Base-by-base conservation (phyloP, 2,329 filamentous ascomycete genomes). In the Cytospora chrysosperma region DNA sequence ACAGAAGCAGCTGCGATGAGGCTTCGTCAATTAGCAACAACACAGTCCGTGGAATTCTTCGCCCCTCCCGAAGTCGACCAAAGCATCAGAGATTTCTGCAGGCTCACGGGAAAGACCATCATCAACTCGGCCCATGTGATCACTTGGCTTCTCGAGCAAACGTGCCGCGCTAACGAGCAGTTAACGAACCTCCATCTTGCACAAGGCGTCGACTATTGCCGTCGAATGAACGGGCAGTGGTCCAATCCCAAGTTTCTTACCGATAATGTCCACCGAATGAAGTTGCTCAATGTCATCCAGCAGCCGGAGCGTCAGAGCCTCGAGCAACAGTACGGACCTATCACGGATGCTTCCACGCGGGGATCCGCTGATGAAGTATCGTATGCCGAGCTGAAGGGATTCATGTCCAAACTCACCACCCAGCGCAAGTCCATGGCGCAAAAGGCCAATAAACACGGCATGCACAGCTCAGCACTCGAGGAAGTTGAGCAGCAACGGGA, bases 121-220 rank as follows among this genome's bases (percentile, higher is more conserved):
- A 63, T 82, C 1, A 72, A 82, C 58, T 86, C 84, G 0, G 28
- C 63, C 1, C 49, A 71, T 32, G 68, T 74, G 0, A 74, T 89
- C 1, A 69, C 71, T 4, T 90, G 88, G 88, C 78, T 90, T 0
- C 76, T 91, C 0, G 79, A 88, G 52, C 85, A 89, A 60, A 88
- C 86, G 0, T 91, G 88, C 63, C 72, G 75, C 9, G 79, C 75
- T 0, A 87, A 85, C 24, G 84, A 88, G 63, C 82, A 88, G 34
- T 71, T 89, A 0, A 81, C 84, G 55, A 77, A 82, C 0, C 75
- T 91, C 0, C 86, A 88, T 66, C 76, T 81, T 3, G 77, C 85
- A 0, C 88, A 91, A 69, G 86, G 87, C 0, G 71, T 76, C 0
- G 85, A 89, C 65, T 90, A 85, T 65, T 86, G 86, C 63, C 78